A percentile compares a stretch with the other conserved stretches of the same genome.
phyloP scores from a whole-genome alignment of 2,329 filamentous ascomycete species.

The Curvularia spicifera region DNA sequence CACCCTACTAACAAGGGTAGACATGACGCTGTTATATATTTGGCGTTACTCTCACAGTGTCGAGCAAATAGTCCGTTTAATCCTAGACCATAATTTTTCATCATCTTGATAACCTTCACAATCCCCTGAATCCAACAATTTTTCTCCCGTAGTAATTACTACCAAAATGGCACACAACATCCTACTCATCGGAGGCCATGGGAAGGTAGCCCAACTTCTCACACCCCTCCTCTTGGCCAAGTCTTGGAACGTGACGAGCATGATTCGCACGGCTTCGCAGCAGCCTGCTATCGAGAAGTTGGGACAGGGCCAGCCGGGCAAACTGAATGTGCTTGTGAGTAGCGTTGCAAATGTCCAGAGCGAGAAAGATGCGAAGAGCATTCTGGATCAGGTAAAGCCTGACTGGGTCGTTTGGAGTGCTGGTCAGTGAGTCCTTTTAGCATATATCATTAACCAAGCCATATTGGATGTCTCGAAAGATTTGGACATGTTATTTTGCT shows the following conservation, averaged over 20 bases:
- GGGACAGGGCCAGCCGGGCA: slow-evolving; percentile 64
- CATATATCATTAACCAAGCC: background rate
- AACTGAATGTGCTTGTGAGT: slow-evolving; percentile 71
- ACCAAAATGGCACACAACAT: slow-evolving; percentile 52
- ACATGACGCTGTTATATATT: background rate
- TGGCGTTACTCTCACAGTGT: background rate
- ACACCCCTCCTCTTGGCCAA: slow-evolving; percentile 77
- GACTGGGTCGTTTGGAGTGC: slow-evolving; percentile 75
- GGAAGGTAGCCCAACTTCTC: slow-evolving; percentile 75
- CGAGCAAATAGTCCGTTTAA: background rate
- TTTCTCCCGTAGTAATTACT: background rate
- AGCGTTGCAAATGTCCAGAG: slow-evolving; percentile 74
- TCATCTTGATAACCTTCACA: background rate
- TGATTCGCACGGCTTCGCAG: slow-evolving; percentile 77
- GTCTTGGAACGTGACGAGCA: slow-evolving; percentile 77
- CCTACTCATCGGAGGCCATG: slow-evolving; percentile 80
- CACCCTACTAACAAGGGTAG: background rate
- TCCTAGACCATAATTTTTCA: too few species aligned
- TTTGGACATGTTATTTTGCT: background rate
- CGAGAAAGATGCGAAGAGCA: slow-evolving; percentile 65
- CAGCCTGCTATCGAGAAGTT: slow-evolving; percentile 67
- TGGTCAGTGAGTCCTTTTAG: slow-evolving; percentile 53
- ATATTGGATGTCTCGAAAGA: background rate
- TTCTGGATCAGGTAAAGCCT: slow-evolving; percentile 66
- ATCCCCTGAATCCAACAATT: background rate